Conservation (phyloP, 768 basidiomycete genomes). For the Boletus barrowsii region DNA sequence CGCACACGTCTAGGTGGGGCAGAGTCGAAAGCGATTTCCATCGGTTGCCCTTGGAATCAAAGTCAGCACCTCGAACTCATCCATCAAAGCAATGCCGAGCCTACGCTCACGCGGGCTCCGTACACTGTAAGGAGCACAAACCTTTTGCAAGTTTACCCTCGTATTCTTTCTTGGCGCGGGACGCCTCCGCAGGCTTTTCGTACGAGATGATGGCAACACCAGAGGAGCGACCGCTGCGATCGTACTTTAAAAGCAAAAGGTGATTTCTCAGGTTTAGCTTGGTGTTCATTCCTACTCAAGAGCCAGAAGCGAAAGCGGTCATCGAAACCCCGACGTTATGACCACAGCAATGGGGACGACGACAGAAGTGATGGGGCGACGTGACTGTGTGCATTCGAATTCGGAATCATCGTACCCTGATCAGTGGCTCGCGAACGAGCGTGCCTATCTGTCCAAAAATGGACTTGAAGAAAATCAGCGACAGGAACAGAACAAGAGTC, state of each 20-base stretch:
- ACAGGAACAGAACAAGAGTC: neutral
- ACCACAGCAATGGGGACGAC: slow-evolving; percentile 29
- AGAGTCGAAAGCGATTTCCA: slow-evolving; percentile 65
- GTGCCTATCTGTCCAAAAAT: slow-evolving; percentile 93
- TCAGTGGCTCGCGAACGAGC: slow-evolving; percentile 87
- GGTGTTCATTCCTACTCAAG: slow-evolving; percentile 36
- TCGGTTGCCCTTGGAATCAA: slow-evolving; percentile 64
- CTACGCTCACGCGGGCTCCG: neutral
- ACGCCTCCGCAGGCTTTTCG: slow-evolving; percentile 76
- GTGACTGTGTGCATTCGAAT: slow-evolving; percentile 36
- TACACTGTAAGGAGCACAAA: slow-evolving; percentile 26
- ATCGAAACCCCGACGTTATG: slow-evolving; percentile 30
- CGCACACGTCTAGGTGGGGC: slow-evolving; percentile 45
- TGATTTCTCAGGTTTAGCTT: slow-evolving; percentile 58
- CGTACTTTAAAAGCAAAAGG: slow-evolving; percentile 70
- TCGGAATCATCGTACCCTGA: slow-evolving; percentile 82
- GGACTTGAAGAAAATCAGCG: slow-evolving; percentile 43
- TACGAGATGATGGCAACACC: slow-evolving; percentile 80
- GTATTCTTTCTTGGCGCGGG: slow-evolving; percentile 78
- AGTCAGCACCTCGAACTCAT: neutral
- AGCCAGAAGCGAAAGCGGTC: slow-evolving; percentile 44
- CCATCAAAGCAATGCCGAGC: neutral
- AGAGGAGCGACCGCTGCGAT: slow-evolving; percentile 89
- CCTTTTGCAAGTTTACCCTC: slow-evolving; percentile 89
- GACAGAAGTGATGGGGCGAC: slow-evolving; percentile 33